Base-by-base conservation (phyloP, 1,284 basidiomycete genomes). In the Puccinia horiana region DNA sequence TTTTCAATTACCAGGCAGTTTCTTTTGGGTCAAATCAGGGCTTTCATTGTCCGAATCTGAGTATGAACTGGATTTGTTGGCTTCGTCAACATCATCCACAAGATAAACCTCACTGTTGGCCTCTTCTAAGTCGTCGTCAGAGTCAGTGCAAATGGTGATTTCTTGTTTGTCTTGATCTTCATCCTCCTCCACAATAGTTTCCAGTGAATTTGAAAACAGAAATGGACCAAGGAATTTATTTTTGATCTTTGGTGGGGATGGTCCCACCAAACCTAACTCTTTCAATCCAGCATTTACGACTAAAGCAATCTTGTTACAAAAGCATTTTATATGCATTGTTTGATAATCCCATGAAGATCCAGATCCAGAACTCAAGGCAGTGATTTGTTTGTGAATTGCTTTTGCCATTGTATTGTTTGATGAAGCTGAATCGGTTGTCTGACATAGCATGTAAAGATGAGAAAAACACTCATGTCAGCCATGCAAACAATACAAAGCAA, bases 301-400 rank as follows among this genome's bases (percentile, higher is more conserved):
- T 32, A 52, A 52, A 18, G 44, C 70, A 23, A 73, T 47, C 70
- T 73, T 73, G 44, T 52, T 42, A 35, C 70, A 73, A 52, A 73
- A 73, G 47, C 70, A 73, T 44, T 54, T 29, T 23, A 75, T 75
- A 23, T 35, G 54, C n/a, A 75, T 75, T 18, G n/a, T 75, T 29
- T 75, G 20, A 20, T 52, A 47, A 26, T 75, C 49, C 73, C 73
- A 75, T 32, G n/a, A n/a, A n/a, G n/a, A n/a, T 37, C n/a, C 11
- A 54, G 32, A 35, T 35, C 20, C 2, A 52, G 4, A 1, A 18
- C 11, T 56, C 54, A 47, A 6, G 23, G 23, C 23, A 54, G 49
- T 9, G 5, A 58, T 18, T 75, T 75, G 0, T 18, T 47, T 18
- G n/a, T 75, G 73, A 14, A 75, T 75, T 56, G 73, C 40, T 54